Conservation (phyloP, 108 stramenopile species). For the Chaetoceros muelleri region DNA sequence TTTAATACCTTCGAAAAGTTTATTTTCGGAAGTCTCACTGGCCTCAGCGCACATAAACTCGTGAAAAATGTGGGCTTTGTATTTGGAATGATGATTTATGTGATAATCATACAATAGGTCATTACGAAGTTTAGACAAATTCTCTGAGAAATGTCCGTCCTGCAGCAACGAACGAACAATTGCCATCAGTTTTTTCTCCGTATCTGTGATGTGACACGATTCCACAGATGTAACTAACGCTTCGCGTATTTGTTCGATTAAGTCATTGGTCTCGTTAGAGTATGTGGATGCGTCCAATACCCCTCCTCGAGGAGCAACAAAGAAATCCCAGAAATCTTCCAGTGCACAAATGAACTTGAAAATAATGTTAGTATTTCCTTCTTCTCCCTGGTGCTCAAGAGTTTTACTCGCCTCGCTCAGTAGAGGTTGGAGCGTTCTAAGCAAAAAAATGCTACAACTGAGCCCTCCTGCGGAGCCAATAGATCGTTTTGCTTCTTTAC, state of each 20-base stretch:
- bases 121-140: constrained; percentile 26
- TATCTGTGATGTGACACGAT: not conserved
- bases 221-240: constrained; percentile 15
- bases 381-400: constrained; percentile 4
- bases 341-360: constrained; percentile 24
- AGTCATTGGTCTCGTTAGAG: constrained; percentile 20
- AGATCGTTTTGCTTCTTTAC: constrained; percentile 31
- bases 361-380: constrained; percentile 3
- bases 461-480: constrained; percentile 47
- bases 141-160: not conserved
- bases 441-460: constrained; percentile 53
- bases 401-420: constrained; percentile 15
- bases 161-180: not conserved
- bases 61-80: constrained; percentile 63
- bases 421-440: constrained; percentile 32
- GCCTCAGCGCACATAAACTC: constrained; percentile 67
- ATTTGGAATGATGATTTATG: constrained; percentile 39
- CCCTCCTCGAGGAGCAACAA: constrained; percentile 35
- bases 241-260: constrained; percentile 14
- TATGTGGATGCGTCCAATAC: constrained; percentile 13
- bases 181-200: not conserved
- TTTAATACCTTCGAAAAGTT: constrained; percentile 2
- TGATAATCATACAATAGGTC: constrained; percentile 62
- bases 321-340: constrained; percentile 54
- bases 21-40: constrained; percentile 13